Base-by-base conservation (phyloP, 345 rosid species). In the Eutrema yunnanense region DNA sequence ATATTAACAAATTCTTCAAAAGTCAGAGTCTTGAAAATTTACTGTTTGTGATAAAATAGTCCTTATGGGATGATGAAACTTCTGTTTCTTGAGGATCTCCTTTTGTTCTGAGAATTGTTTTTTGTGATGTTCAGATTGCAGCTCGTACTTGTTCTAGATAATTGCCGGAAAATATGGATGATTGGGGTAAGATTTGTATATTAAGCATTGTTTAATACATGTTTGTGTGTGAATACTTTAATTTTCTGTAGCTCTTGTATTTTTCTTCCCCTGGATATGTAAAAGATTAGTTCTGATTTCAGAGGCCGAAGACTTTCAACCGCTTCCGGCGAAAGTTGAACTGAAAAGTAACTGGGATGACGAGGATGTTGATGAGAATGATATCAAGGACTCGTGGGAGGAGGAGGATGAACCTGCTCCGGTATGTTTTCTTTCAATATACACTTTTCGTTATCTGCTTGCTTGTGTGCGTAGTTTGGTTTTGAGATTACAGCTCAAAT, bases 301-400 rank as follows among this genome's bases (percentile, higher is more conserved):
- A 88, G 98, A 90, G 73, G 91, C 87, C 26, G 97, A 83, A 40
- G 79, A 81, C 51, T 71, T 85, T 80, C 87, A 84, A 75, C 75
- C 95, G 55, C 51, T 89, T 8, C 44, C 51, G 67, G 27, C 65
- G 6, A 88, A 91, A 83, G 84, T 67, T 52, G 84, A 55, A 36
- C 76, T 83, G 50, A 81, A 78, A 82, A 87, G 68, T 43, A 76
- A 73, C 4, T 94, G 98, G 98, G 95, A 94, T 68, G 98, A 91
- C 69, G 98, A 94, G 78, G 97, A 94, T 72, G 82, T 81, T 54
- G 97, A 94, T 70, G 97, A 89, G 13, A 63, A 78, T 72, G 96
- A 85, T 78, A 82, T 94, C 73, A 94, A 91, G 76, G 98, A 94
- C 55, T 94, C 98, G 6, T 94, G 97, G 98, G 98, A 94, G 77